Conservation (phyloP, 768 basidiomycete genomes). For the Hypholoma fasciculare region DNA sequence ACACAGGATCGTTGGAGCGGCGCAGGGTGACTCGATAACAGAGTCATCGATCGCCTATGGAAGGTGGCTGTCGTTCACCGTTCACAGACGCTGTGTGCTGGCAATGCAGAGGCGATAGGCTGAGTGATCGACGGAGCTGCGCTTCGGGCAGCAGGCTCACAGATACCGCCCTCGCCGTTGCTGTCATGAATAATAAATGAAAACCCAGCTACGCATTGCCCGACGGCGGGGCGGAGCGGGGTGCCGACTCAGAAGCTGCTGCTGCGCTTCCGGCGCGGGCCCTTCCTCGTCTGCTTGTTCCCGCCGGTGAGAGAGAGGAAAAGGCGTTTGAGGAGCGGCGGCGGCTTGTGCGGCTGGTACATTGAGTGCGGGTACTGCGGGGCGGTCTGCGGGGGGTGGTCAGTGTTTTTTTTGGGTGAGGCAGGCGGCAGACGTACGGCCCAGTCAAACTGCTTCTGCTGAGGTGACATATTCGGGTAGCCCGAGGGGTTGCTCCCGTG, state of each 20-base stretch:
- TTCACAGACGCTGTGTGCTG: too few relatives aligned
- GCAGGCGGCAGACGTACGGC: slow-evolving; percentile 15
- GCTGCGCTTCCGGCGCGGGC: slow-evolving; percentile 22
- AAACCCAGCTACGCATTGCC: neutral
- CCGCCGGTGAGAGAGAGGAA: slow-evolving; percentile 23
- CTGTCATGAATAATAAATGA: neutral
- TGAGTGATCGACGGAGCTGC: too few relatives aligned
- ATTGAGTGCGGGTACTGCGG: slow-evolving; percentile 25
- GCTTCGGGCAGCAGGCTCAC: too few relatives aligned
- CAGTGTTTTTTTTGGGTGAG: slow-evolving; percentile 6
- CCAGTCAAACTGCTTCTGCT: slow-evolving; percentile 13
- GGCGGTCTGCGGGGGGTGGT: slow-evolving; percentile 15
- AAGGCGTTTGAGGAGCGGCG: slow-evolving; percentile 24
- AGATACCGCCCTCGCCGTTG: too few relatives aligned
- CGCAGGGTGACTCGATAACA: too few relatives aligned
- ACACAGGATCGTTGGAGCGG: too few relatives aligned
- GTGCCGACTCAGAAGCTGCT: slow-evolving; percentile 20
- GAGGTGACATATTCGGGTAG: slow-evolving; percentile 10
- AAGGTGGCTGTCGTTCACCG: too few relatives aligned
- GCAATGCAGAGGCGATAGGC: too few relatives aligned
- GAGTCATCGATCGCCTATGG: too few relatives aligned
- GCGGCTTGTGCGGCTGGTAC: slow-evolving; percentile 19
- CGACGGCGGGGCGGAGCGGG: neutral
- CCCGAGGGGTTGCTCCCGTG: neutral
- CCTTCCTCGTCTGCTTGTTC: slow-evolving; percentile 16